Evolutionary conservation across 73 alveolate genomes (phyloP).

Genomic region (Effrenium voratum): DNA sequence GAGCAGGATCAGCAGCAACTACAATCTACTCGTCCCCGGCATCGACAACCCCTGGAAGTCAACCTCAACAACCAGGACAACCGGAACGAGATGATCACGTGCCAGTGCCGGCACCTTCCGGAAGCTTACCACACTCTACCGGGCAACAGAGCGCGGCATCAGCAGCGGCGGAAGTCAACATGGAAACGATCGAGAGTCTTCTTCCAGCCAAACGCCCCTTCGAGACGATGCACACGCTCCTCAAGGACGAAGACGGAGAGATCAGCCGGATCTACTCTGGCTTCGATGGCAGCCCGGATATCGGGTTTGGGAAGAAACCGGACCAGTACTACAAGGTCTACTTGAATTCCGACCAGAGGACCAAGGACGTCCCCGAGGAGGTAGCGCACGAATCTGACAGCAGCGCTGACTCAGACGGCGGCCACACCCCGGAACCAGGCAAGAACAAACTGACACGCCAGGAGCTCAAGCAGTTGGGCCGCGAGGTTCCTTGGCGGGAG

Average conservation of each 20-base stretch:
- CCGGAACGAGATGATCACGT: too few relatives aligned
- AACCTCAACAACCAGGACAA: too few relatives aligned
- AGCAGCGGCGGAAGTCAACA: too few relatives aligned
- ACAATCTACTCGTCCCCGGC: background rate
- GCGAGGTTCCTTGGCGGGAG: constrained; percentile 27
- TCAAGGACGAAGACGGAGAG: background rate
- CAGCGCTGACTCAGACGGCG: background rate
- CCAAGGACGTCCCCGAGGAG: background rate
- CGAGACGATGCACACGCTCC: background rate
- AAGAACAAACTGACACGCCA: background rate
- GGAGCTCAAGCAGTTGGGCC: constrained; percentile 10
- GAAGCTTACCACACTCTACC: too few relatives aligned
- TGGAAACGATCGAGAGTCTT: background rate
- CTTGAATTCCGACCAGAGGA: background rate
- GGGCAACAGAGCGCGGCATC: too few relatives aligned
- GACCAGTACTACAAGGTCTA: background rate
- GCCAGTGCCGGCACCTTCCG: too few relatives aligned
- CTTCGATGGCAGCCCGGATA: background rate
- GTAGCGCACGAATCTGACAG: background rate
- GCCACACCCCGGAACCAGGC: background rate
- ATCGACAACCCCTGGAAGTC: background rate
- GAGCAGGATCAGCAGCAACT: background rate
- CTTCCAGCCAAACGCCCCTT: constrained; percentile 14
- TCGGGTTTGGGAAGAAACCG: background rate
- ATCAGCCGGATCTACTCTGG: background rate